Base-by-base conservation (phyloP, 345 rosid genomes). In the Dovyalis caffra region DNA sequence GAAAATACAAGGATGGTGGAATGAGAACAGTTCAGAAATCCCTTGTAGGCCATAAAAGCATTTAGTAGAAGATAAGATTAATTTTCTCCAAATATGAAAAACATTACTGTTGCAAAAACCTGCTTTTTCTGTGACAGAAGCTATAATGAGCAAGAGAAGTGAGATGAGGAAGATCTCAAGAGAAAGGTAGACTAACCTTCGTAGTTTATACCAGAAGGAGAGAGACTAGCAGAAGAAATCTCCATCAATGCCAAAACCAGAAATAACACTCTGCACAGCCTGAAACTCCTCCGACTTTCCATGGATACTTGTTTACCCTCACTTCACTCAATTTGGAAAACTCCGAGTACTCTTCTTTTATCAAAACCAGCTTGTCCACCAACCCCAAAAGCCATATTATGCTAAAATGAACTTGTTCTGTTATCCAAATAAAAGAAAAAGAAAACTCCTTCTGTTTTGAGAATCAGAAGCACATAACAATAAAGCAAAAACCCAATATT, bases 181-280 rank as follows among this genome's bases (percentile, higher is more conserved):
- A 72, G 37, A 53, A 77, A 72, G 66, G 18, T 34, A 25, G 38
- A 81, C 91, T 72, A 21, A 96, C 98, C 99, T 90, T 96, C 99
- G 83, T 89, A 96, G 92, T 96, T 96, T 3, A 96, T 87, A 69
- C 99, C 99, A 77, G 89, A 66, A 37, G 98, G 97, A 77, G 99
- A 96, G 79, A 96, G 99, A 65, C 97, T 90, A 65, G 99, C 99
- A 74, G 81, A 74, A 69, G 97, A 88, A 84, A 81, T 51, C 77
- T 87, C 84, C 78, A 88, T 43, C 31, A 88, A 83, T 80, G 84
- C 88, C 81, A 88, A 83, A 84, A 89, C 83, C 86, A 95, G 80
- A 68, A 92, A 71, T 35, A 85, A 83, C 60, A 86, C 75, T 73
- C 76, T 84, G 86, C 88, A 86, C 25, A 84, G 56, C 76, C 83